Evolutionary conservation across 139 green algal genomes (phyloP), one percentile per base, ranked within the genome.

Genomic region (Microglena sp.): DNA sequence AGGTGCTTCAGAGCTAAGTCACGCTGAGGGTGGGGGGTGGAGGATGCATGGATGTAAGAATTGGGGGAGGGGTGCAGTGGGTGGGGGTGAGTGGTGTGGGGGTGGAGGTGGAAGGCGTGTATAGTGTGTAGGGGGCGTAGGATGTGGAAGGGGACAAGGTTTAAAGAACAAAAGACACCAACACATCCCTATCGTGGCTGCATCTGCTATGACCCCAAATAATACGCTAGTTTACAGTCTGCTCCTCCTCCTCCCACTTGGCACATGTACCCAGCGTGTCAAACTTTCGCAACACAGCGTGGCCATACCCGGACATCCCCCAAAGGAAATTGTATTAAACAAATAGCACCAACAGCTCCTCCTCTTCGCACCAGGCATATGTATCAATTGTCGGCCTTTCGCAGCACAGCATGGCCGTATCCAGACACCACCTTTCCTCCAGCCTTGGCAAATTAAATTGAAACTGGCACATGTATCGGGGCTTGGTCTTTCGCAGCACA

Each of bases 401-500:
- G 86, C 66, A 99, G 84, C 66, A 99, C 93, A 3, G 92, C 93
- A 75, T 99, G 93, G 33, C 93, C 93, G 69, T 94, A 99, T 15
- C 93, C 93, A 15, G 93, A 93, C 55, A 99, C 89, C 45, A 96
- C 88, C 67, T 94, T 92, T 58, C 93, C 93, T 26, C 55, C 76
- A 63, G 93, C 92, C 4, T 98, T 82, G 0, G 93, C n/a, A n/a
- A n/a, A n/a, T n/a, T n/a, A n/a, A n/a, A n/a, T n/a, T n/a, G n/a
- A n/a, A 84, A 72, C 82, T 97, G 92, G 71, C 84, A 91, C 2
- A 77, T 90, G 82, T 97, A 98, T 29, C 93, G 86, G 4, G 93
- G 93, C 80, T 99, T 93, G 3, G 94, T 99, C 70, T 95, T 94
- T 33, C 94, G 85, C 66, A 99, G 84, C 65, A 99, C 94, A 4